These are phyloP conservation scores for Aureobasidium mangrovei DNA, from an alignment of 2,329 filamentous ascomycete genomes.

Conservation along the genomic window DNA sequence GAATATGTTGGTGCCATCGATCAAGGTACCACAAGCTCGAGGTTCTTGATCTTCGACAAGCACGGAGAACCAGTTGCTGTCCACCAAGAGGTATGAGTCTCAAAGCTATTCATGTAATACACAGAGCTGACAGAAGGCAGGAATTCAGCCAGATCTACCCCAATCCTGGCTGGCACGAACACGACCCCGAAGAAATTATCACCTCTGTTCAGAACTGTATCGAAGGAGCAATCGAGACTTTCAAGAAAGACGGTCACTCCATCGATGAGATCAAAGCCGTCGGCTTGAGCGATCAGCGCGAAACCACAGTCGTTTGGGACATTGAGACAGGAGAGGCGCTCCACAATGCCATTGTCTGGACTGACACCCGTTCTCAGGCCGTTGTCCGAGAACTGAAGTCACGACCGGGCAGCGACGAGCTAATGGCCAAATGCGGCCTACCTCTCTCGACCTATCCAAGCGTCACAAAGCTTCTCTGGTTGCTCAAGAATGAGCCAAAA, in stretches of 20 bases:
- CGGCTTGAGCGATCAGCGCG: constrained; percentile 57
- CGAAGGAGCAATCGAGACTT: constrained; percentile 62
- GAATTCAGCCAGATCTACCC: constrained; percentile 82
- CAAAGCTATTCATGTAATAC: not conserved
- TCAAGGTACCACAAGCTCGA: constrained; percentile 79
- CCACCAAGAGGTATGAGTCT: constrained; percentile 54
- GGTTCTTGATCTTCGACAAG: constrained; percentile 84
- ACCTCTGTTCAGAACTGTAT: constrained; percentile 71
- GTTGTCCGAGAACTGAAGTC: constrained; percentile 70
- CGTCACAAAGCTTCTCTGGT: constrained; percentile 76
- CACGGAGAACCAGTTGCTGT: constrained; percentile 67
- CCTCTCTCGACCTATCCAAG: constrained; percentile 85
- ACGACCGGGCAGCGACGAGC: constrained; percentile 56
- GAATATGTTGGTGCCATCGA: constrained; percentile 78
- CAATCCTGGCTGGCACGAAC: constrained; percentile 86
- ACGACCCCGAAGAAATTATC: constrained; percentile 71
- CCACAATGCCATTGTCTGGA: constrained; percentile 82
- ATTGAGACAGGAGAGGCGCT: constrained; percentile 68
- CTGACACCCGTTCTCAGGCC: constrained; percentile 69
- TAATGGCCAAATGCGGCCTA: constrained; percentile 65
- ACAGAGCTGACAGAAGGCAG: constrained; percentile 1
- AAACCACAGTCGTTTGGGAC: constrained; percentile 83
- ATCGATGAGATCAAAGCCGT: constrained; percentile 63
- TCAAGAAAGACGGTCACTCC: constrained; percentile 60
- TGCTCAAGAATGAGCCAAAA: constrained; percentile 60